Conservation (phyloP, 306 rosid species). For the Quillaja saponaria region DNA sequence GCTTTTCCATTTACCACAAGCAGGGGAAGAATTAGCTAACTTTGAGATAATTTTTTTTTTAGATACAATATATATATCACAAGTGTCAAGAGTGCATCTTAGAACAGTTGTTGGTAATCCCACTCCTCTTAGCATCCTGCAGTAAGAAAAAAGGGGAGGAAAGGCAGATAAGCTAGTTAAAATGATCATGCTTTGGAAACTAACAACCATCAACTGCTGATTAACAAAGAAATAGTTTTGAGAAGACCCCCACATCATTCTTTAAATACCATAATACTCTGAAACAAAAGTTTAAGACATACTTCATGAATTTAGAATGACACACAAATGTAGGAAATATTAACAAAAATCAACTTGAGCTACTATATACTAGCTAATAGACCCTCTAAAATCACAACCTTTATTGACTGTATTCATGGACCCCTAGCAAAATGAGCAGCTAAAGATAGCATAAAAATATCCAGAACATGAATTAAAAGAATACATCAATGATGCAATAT, state of each 20-base stretch:
- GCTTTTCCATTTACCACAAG: conserved; percentile 48
- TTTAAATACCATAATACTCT: not conserved
- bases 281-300: not conserved
- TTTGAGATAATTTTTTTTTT: conserved; percentile 55
- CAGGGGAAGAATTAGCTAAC: conserved; percentile 46
- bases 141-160: conserved; percentile 13
- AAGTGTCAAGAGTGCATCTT: conserved; percentile 48
- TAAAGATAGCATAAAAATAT: too few species aligned
- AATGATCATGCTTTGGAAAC: conserved; percentile 20
- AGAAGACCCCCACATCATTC: too few species aligned
- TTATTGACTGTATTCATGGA: not conserved
- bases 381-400: not conserved
- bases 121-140: conserved; percentile 84
- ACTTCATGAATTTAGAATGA: not conserved
- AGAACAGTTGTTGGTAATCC: conserved; percentile 63
- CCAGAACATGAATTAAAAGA: not conserved
- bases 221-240: not conserved
- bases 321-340: not conserved
- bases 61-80: conserved; percentile 64
- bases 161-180: conserved; percentile 13
- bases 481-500: not conserved
- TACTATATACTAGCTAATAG: conserved; percentile 20
- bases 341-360: conserved; percentile 9
- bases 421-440: not conserved
- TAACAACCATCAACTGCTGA: not conserved